phyloP scores from a whole-genome alignment of 345 rosid species.

The Angophora floribunda region DNA sequence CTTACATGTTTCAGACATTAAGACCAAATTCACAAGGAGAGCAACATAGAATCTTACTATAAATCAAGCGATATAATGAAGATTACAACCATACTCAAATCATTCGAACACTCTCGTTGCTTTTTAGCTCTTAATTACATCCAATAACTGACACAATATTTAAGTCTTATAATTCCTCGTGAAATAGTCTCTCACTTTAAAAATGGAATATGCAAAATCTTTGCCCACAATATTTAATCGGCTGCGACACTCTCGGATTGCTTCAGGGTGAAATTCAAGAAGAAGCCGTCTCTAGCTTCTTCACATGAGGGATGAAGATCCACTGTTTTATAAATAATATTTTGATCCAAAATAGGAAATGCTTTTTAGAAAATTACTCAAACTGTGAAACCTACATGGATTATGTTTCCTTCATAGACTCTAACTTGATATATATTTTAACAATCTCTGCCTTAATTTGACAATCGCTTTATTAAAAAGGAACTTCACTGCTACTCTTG shows the following conservation, averaged over 20 bases:
- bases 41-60: background rate
- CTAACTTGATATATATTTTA: no score
- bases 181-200: background rate
- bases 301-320: background rate
- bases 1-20: no score
- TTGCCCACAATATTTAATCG: no score
- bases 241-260: background rate
- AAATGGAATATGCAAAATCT: background rate
- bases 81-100: background rate
- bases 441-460: background rate
- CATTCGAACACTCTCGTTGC: fast-evolving
- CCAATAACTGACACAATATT: background rate
- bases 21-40: background rate
- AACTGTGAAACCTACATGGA: background rate
- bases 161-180: background rate
- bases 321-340: background rate
- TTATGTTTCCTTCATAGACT: background rate
- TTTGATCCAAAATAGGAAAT: background rate
- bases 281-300: background rate
- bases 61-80: no score
- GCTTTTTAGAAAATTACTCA: background rate
- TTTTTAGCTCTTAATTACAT: background rate
- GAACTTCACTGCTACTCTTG: background rate
- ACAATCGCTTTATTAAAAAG: no score
- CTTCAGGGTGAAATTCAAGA: background rate